Evolutionary conservation across 73 alveolate genomes (phyloP), one percentile per base, ranked within the genome.

Genomic region (Blepharisma japonicum): DNA sequence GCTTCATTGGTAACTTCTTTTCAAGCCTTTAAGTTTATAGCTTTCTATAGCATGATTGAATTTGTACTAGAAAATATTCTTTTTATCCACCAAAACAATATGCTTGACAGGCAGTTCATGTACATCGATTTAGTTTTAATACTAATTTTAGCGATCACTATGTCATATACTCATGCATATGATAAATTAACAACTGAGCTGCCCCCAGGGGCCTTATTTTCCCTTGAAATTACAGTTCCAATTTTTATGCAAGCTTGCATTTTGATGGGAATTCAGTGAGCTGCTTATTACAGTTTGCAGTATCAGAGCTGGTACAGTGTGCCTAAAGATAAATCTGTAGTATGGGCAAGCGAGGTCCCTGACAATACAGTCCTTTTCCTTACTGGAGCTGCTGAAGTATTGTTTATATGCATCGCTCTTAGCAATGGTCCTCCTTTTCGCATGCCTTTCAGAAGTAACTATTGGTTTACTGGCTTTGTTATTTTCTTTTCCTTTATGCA

Each of bases 11-110:
- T 90, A 38, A 95, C 98, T 70, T 85, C 97, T 18, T 95, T 95
- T 76, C 91, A 94, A 78, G 81, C 92, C 71, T 97, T 97, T 87
- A 97, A 97, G 85, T 95, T 86, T 90, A 95, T 97, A 94, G 98
- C 90, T 83, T 89, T 95, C 39, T 97, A 95, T 84, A 87, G 98
- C 27, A 79, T 97, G 91, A 94, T 97, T 66, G 95, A 95, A 86
- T 95, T 92, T 79, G 42, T 32, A 0, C 3, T 32, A 32, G 42
- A 32, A 32, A 32, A 32, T 3, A 32, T 32, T 32, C 42, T 32
- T 32, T 32, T 32, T 32, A 32, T 32, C 3, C 71, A 78, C 39
- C 88, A 81, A 32, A 68, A 94, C 32, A 89, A 89, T 71, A 84
- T 96, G 77, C 77, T 95, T 14, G 98, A 94, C 84, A 86, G 61